Base-by-base conservation (phyloP, 345 rosid species). In the Hirschfeldia incana region DNA sequence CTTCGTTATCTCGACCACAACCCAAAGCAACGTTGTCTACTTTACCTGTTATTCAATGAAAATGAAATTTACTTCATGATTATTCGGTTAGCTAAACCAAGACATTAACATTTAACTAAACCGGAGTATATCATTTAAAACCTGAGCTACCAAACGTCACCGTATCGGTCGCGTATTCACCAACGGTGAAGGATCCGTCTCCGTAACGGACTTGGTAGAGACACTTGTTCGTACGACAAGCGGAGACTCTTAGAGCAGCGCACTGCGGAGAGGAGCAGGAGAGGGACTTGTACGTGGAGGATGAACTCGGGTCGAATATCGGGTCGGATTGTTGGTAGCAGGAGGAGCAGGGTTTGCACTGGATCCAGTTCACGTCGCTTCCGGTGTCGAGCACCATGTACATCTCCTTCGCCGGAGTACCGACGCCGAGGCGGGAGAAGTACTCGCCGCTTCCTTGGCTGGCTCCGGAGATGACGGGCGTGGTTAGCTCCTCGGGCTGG, bases 381-480 rank as follows among this genome's bases (percentile, higher is more conserved):
- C 98, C 98, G 3, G 97, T 91, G 75, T 91, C 97, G 4, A 91
- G 82, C 28, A 89, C 94, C 91, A 91, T 78, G 77, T 16, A 88
- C 73, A 75, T 88, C 39, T 87, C 87, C 33, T 81, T 89, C 1
- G 93, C 82, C 63, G 98, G 98, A 53, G 66, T 84, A 13, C 98
- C 98, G 57, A 94, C 81, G 2, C 97, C 97, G 75, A 94, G 55
- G 16, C 91, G 85, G 0, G 97, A 82, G 85, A 94, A 94, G 81
- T 94, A 94, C 89, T 94, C 98, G 2, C 97, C 97, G 84, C 97
- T 92, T 8, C 98, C 98, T 67, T 92, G 94, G 59, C 88, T 77
- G 2, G 70, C 58, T 6, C 98, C 98, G 67, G 98, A 92, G 32
- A 86, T 78, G 46, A 94, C 83, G 2, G 97, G 97, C 6, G 94